These are phyloP conservation scores for Colletotrichum lupini DNA, from an alignment of 2,329 filamentous ascomycete species.

Conservation along the genomic window DNA sequence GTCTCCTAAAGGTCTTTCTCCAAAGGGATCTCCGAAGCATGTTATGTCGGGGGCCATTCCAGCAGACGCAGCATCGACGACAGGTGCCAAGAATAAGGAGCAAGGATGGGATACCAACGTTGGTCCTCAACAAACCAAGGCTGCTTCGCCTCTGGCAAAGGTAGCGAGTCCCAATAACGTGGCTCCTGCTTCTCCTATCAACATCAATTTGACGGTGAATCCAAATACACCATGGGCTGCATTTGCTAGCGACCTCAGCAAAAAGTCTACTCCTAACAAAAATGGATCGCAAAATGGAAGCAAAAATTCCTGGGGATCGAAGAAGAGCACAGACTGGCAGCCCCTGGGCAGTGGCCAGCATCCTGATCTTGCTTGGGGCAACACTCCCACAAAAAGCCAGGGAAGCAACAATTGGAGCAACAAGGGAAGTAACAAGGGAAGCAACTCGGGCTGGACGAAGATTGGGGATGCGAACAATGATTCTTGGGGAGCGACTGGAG, in stretches of 20 bases:
- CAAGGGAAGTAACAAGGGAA: constrained; percentile 4
- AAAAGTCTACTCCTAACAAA: constrained; percentile 20
- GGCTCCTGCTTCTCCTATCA: constrained; percentile 26
- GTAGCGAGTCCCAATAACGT: not conserved
- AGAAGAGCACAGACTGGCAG: constrained; percentile 19
- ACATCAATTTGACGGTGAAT: constrained; percentile 30
- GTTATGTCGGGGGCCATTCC: constrained; percentile 27
- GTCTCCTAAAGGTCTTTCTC: constrained; percentile 9
- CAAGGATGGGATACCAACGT: constrained; percentile 36
- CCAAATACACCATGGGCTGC: constrained; percentile 33
- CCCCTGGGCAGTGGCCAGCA: constrained; percentile 23
- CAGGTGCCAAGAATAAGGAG: constrained; percentile 32
- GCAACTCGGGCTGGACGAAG: constrained; percentile 8
- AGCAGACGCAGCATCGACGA: constrained; percentile 5
- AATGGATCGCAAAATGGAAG: constrained; percentile 26
- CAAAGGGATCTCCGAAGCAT: constrained; percentile 9
- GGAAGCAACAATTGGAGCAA: constrained; percentile 8
- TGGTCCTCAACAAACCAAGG: constrained; percentile 11
- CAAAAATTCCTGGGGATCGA: constrained; percentile 33
- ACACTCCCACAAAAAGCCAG: constrained; percentile 1
- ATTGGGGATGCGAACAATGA: constrained; percentile 19
- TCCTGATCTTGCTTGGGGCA: constrained; percentile 25
- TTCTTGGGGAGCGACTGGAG: constrained; percentile 13
- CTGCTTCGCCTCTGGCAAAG: constrained; percentile 3
- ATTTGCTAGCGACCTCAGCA: constrained; percentile 15